Base-by-base conservation (phyloP, 495 filamentous ascomycete genomes). In the Jackrogersella minutella region DNA sequence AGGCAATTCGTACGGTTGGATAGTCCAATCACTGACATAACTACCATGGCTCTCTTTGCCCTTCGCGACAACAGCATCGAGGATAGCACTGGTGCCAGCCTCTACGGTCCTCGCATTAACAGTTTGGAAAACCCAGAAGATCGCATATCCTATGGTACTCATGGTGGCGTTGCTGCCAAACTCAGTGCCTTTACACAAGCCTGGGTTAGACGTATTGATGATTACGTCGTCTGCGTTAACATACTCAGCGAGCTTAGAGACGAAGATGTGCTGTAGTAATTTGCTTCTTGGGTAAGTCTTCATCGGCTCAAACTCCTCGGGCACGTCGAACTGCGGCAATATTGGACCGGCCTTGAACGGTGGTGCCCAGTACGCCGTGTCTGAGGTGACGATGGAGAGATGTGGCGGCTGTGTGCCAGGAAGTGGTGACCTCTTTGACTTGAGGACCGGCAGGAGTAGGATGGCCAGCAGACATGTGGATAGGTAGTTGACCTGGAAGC, bases 191-290 rank as follows among this genome's bases (percentile, higher is more conserved):
- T 68, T 73, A 30, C 66, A 74, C 26, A 78, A 62, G 9, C 80
- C 82, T 0, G 82, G 81, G 52, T 84, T 79, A 6, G 79, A 79
- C 22, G 77, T 13, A 55, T 82, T 84, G 37, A 85, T 62, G n/a
- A 83, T 72, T 3, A 83, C 77, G 31, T 83, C 80, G 22, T 78
- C 58, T 47, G 72, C 21, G 17, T 44, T 58, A 10, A 83, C 74
- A n/a, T 69, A 58, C 19, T 81, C 72, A 14, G 70, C 72, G 1
- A 84, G 78, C 49, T 77, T 80, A 14, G 58, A 70, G 14, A 82
- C 44, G 54, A 80, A 82, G 14, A 81, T 52, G 2, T 76, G 58
- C 21, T 66, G 69, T 0, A 84, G 74, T 0, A 81, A 62, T 47
- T 83, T 84, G 1, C 77, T 74, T 0, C 64, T 62, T 9, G 69